Conservation (phyloP, 106 monocot species). For the Dendrobium catenatum region DNA sequence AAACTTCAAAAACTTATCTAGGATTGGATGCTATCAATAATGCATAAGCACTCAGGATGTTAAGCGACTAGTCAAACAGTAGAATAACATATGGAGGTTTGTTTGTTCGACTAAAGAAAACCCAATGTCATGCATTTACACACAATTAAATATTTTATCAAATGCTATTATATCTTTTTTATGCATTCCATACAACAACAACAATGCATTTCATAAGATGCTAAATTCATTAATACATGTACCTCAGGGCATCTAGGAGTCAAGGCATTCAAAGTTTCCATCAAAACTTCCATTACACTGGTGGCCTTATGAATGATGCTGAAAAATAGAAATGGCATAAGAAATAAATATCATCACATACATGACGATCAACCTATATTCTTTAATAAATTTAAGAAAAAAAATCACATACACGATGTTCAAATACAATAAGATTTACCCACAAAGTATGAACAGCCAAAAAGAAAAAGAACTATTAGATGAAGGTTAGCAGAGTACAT, state of each 20-base stretch:
- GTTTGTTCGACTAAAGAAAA: not conserved
- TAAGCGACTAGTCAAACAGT: not conserved
- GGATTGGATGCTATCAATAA: too few relatives aligned
- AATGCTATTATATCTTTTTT: not conserved
- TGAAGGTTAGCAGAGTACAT: not conserved
- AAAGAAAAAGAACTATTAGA: not conserved
- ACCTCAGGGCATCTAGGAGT: conserved; percentile 79
- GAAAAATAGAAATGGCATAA: conserved; percentile 10
- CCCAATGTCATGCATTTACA: not conserved
- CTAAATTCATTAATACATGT: conserved; percentile 9
- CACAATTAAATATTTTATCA: not conserved
- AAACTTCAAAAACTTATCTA: too few relatives aligned
- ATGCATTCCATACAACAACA: too few relatives aligned
- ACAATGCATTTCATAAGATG: not conserved
- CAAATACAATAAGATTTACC: not conserved
- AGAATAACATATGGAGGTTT: not conserved
- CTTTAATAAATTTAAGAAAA: too few relatives aligned
- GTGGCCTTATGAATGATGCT: conserved; percentile 77
- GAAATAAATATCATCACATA: not conserved
- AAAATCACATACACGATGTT: not conserved
- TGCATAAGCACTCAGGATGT: not conserved
- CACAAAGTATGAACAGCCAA: not conserved
- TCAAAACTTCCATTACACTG: conserved; percentile 71
- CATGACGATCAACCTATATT: too few relatives aligned
- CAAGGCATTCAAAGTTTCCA: conserved; percentile 70